Evolutionary conservation across 352 stramenopile genomes (phyloP), one percentile per base, ranked within the genome.

Genomic region (Phytophthora citrophthora): DNA sequence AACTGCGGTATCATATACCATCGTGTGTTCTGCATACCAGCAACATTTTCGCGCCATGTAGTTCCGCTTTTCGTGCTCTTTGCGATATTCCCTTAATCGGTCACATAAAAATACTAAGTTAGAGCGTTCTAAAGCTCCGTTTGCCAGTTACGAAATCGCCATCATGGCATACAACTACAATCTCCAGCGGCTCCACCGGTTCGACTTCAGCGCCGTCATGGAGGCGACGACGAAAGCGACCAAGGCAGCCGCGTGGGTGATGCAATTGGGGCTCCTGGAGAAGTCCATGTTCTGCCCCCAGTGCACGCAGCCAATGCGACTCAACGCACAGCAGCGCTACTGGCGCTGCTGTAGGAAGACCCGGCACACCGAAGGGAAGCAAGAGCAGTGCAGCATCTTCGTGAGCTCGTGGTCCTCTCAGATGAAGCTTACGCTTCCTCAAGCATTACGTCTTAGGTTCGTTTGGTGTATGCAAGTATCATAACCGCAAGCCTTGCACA

Each of bases 131-230:
- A 32, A 12, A 45, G 29, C 52, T 43, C 26, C 53, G 16, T 29
- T 58, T 48, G 27, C 16, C 49, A 56, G 46, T 56, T 47, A 6
- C 38, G 36, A 47, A 56, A 47, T 13, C 5, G 6, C 31, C 51
- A 23, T 31, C 7, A 53, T 61, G 31, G 53, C 27, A 3, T 20
- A 52, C 20, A 39, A 61, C 41, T 46, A 61, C 29, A 53, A 61
- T 1, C n/a, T 54, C 3, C n/a, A 43, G 20, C n/a, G 23, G 7
- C 44, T 44, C 16, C 24, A 63, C 54, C 5, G 11, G 2, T 49
- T 50, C 24, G 32, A 49, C 54, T 54, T 63, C 29, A 36, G 11
- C n/a, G 34, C 44, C 45, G 26, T 63, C 34, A 55, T 54, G 54
- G 44, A 53, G 34, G 44, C 44, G 18, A 53, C 40, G 1, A 61